Percentiles rank a stretch among this genome's conserved stretches.
Evolutionary conservation across 345 rosid genomes (phyloP).

Genomic region (Syzygium aqueum): DNA sequence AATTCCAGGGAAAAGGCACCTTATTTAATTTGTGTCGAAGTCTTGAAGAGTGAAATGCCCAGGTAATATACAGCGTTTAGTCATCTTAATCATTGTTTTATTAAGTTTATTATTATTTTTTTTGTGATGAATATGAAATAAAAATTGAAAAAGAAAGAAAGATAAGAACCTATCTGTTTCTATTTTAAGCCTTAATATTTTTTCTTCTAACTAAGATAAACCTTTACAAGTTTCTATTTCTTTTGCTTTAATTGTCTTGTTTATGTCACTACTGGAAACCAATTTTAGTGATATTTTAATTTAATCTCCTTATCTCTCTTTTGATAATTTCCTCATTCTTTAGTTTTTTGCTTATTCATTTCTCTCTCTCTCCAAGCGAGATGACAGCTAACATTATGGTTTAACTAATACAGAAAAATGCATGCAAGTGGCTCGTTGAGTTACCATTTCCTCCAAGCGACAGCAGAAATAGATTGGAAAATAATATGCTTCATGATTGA

Average conservation of each 20-base stretch:
- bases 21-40: conserved; percentile 81
- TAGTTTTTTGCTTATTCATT: not conserved
- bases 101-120: not conserved
- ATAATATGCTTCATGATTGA: not conserved
- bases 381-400: not conserved
- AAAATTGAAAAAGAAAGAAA: not conserved
- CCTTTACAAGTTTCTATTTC: not conserved
- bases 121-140: not conserved
- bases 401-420: not conserved
- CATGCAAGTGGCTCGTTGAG: not conserved
- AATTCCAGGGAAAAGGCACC: conserved; percentile 99
- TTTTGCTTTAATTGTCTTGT: not conserved
- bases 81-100: not conserved
- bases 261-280: not conserved
- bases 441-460: not conserved
- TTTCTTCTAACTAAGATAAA: not conserved
- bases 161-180: not conserved
- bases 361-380: not conserved
- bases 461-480: not conserved
- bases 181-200: not conserved
- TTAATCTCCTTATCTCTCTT: not conserved
- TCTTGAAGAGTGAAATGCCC: conserved; percentile 74
- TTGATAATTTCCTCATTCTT: not conserved
- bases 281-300: not conserved
- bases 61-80: conserved; percentile 32